Conservation (phyloP, 23 red algal species). For the Cyanidiococcus yangmingshanensis region DNA sequence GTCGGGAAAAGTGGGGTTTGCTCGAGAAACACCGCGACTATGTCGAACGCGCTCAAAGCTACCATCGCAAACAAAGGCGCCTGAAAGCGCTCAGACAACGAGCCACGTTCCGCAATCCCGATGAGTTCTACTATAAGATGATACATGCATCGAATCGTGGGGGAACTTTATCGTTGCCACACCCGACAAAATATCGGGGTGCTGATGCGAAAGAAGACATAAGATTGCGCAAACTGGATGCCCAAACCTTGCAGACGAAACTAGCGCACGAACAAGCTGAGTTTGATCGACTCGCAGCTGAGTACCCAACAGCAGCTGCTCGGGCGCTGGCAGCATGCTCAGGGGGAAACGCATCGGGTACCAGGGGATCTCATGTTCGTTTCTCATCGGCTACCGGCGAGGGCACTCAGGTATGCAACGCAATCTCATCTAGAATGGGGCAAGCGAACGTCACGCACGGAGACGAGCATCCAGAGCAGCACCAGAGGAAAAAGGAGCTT, state of each 20-base stretch:
- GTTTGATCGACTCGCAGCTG: slow-evolving; percentile 21
- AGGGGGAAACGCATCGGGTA: neutral
- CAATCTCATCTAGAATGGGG: too few species aligned
- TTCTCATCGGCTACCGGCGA: neutral
- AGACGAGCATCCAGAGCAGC: neutral
- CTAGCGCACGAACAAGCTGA: slow-evolving; percentile 28
- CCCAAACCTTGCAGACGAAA: slow-evolving; percentile 41
- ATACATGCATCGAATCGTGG: slow-evolving; percentile 19
- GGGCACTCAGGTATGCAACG: too few species aligned
- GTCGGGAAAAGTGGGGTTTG: slow-evolving; percentile 42
- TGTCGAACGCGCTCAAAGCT: slow-evolving; percentile 54
- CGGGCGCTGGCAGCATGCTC: neutral
- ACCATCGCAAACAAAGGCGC: slow-evolving; percentile 46
- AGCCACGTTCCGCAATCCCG: slow-evolving; percentile 75
- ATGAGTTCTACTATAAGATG: slow-evolving; percentile 94
- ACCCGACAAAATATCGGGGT: slow-evolving; percentile 23
- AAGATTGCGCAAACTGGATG: slow-evolving; percentile 43
- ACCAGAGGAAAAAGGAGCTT: neutral
- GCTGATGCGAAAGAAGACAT: slow-evolving; percentile 18
- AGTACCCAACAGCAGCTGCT: neutral
- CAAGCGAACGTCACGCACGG: neutral
- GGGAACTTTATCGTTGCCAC: slow-evolving; percentile 19
- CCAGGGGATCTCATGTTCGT: neutral
- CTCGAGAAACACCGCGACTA: slow-evolving; percentile 98
- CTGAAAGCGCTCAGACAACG: slow-evolving; percentile 54